These are phyloP conservation scores for Escovopsis weberi DNA, from an alignment of 2,329 filamentous ascomycete genomes.

Conservation along the genomic window DNA sequence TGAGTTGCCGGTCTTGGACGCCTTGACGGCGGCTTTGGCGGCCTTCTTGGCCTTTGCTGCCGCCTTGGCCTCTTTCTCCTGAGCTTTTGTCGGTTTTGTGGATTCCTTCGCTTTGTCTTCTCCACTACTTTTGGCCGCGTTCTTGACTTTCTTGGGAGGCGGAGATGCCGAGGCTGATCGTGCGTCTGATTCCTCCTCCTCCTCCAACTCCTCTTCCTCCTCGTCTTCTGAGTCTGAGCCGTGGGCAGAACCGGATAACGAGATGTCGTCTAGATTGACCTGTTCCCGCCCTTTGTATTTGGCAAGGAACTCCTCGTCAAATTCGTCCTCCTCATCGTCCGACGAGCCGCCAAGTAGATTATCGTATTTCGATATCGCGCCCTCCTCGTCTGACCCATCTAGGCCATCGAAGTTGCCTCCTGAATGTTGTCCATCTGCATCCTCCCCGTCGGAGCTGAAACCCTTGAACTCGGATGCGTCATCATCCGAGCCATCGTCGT, in stretches of 20 bases:
- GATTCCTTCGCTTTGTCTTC: conserved; percentile 1
- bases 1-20: conserved; percentile 24
- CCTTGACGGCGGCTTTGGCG: conserved; percentile 8
- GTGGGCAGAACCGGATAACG: conserved; percentile 20
- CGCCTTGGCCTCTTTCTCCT: conserved; percentile 8
- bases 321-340: conserved; percentile 28
- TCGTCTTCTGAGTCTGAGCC: conserved; percentile 13
- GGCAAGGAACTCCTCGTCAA: conserved; percentile 18
- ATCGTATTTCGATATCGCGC: conserved; percentile 27
- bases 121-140: conserved; percentile 10
- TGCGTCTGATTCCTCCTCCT: not conserved
- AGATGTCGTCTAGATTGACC: conserved; percentile 26
- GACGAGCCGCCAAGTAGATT: conserved; percentile 30
- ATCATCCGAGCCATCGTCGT: conserved; percentile 11
- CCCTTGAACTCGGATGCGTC: conserved; percentile 24
- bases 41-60: conserved; percentile 5
- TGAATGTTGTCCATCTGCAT: conserved; percentile 6
- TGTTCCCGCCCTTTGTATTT: conserved; percentile 20
- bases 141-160: conserved; percentile 21
- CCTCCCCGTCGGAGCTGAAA: conserved; percentile 17
- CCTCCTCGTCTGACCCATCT: conserved; percentile 18
- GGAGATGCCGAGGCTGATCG: conserved; percentile 14
- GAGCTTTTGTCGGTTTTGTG: conserved; percentile 5
- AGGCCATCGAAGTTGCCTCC: conserved; percentile 12
- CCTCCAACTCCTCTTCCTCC: conserved; percentile 12